A percentile compares a stretch with the other conserved stretches of the same genome.
Evolutionary conservation across 805 yeast genomes (phyloP).

Genomic region (Myxozyma sirexii): DNA sequence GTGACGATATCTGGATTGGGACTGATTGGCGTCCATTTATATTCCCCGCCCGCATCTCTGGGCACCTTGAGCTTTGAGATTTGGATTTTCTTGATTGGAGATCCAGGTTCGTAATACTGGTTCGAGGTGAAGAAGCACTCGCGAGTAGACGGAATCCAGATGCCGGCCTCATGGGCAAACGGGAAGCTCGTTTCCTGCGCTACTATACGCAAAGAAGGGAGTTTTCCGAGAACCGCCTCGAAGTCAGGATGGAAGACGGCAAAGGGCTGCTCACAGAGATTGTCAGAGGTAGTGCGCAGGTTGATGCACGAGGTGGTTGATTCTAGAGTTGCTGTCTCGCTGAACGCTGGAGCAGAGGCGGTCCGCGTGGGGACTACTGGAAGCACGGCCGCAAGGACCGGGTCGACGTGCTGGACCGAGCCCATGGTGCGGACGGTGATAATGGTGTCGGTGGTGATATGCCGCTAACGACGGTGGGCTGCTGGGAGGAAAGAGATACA

Average conservation of each 20-base stretch:
- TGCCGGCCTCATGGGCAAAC: conserved; percentile 42
- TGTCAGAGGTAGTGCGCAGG: conserved; percentile 3
- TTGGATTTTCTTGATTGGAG: conserved; percentile 3
- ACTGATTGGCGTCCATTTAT: conserved; percentile 32
- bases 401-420: conserved; percentile 7
- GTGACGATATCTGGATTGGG: conserved; percentile 34
- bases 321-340: conserved; percentile 1
- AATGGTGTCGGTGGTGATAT: background rate
- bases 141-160: conserved; percentile 36
- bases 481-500: too few species aligned
- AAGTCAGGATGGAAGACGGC: conserved; percentile 33
- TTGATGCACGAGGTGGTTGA: background rate
- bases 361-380: conserved; percentile 4
- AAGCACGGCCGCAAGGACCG: conserved; percentile 6
- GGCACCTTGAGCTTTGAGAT: conserved; percentile 26
- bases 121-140: conserved; percentile 40
- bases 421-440: background rate
- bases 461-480: too few species aligned
- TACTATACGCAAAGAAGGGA: conserved; percentile 30
- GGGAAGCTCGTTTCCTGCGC: conserved; percentile 33
- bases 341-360: conserved; percentile 6
- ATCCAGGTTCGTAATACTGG: conserved; percentile 27
- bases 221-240: conserved; percentile 27
- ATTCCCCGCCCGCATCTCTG: conserved; percentile 6
- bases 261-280: conserved; percentile 23